These are phyloP conservation scores for Mortierella claussenii DNA, from an alignment of 192 early-diverging fungal species.

Conservation along the genomic window DNA sequence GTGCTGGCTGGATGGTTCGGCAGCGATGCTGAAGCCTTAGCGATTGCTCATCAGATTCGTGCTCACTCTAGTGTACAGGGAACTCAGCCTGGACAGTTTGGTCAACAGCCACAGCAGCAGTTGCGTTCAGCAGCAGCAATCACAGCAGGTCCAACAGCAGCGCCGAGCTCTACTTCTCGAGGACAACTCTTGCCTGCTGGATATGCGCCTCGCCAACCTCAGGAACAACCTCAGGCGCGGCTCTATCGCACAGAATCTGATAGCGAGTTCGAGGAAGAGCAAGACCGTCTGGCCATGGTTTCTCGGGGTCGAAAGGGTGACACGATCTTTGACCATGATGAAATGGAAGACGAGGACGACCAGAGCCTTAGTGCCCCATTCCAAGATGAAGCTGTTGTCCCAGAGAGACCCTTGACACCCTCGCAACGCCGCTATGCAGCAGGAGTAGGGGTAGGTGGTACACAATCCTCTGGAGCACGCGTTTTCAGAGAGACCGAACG, in stretches of 20 bases:
- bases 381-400: conserved; percentile 36
- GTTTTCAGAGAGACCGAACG: not conserved
- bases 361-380: not conserved
- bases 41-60: conserved; percentile 33
- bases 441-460: not conserved
- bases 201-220: conserved; percentile 32
- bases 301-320: conserved; percentile 3
- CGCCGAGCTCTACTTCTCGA: no score
- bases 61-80: conserved; percentile 14
- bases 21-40: conserved; percentile 41
- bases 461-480: not conserved
- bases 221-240: conserved; percentile 12
- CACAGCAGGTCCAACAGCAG: no score
- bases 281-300: not conserved
- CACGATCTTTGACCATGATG: conserved; percentile 17
- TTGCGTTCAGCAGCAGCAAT: not conserved
- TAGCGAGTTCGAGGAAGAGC: conserved; percentile 41
- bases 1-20: conserved; percentile 51
- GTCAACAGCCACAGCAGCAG: conserved; percentile 2
- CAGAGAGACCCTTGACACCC: conserved; percentile 18
- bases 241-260: conserved; percentile 9
- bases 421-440: conserved; percentile 17
- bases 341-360: conserved; percentile 33
- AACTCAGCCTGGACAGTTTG: conserved; percentile 5
- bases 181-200: not conserved